Evolutionary conservation across 257 asterid genomes (phyloP).

Genomic region (Lithospermum erythrorhizon): DNA sequence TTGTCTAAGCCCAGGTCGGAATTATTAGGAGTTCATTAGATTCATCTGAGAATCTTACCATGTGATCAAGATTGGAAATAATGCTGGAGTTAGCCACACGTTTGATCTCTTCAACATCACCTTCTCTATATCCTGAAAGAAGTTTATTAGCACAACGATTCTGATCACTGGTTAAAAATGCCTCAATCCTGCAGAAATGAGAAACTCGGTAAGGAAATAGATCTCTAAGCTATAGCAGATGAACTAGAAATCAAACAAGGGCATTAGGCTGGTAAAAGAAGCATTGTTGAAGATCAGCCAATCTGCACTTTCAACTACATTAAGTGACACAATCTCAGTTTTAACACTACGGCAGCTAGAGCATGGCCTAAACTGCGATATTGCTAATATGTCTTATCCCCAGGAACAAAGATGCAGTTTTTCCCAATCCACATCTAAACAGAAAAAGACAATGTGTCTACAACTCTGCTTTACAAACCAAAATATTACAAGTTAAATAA

Average conservation of each 20-base stretch:
- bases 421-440: no score
- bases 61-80: constrained; percentile 71
- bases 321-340: no score
- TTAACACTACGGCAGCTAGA: no score
- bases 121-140: constrained; percentile 78
- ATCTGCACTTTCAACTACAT: no score
- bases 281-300: no score
- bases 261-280: constrained; percentile 3
- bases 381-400: no score
- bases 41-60: constrained; percentile 35
- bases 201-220: neutral
- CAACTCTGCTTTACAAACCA: no score
- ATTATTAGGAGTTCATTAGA: constrained; percentile 2
- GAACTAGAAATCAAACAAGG: neutral
- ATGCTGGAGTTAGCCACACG: constrained; percentile 72
- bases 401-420: no score
- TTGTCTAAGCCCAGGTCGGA: neutral
- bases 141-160: constrained; percentile 76
- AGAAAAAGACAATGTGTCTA: no score
- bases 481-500: neutral
- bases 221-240: no score
- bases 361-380: no score
- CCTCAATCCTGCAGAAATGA: constrained; percentile 57
- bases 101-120: constrained; percentile 80
- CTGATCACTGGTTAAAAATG: constrained; percentile 82